phyloP scores from a whole-genome alignment of 1,284 basidiomycete genomes.

The Fomitopsis palustris region DNA sequence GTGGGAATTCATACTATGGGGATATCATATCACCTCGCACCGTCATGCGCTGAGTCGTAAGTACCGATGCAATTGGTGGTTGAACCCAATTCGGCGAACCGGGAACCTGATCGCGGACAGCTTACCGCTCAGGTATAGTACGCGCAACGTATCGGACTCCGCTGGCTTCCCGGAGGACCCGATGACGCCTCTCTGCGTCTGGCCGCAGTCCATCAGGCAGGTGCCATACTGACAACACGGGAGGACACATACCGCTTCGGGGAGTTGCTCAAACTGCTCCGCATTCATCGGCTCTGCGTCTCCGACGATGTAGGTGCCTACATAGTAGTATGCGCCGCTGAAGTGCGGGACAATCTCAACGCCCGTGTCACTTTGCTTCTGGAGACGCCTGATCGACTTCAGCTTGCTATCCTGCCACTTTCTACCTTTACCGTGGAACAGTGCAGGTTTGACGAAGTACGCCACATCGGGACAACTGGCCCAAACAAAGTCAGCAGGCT shows the following conservation, averaged over 20 bases:
- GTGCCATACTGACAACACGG: background rate
- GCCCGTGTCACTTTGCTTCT: background rate
- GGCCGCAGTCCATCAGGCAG: background rate
- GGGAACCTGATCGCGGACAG: conserved; percentile 4
- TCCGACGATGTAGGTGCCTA: conserved; percentile 3
- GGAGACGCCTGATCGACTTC: conserved; percentile 5
- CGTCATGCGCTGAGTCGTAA: background rate
- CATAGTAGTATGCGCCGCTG: conserved; percentile 6
- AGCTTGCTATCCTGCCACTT: conserved; percentile 1
- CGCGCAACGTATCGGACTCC: background rate
- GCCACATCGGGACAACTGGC: conserved; percentile 3
- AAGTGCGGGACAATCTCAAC: conserved; percentile 1
- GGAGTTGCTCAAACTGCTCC: conserved; percentile 3
- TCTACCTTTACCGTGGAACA: background rate
- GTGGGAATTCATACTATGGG: too few species aligned
- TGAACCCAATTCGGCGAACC: conserved; percentile 1
- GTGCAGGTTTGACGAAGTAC: conserved; percentile 4
- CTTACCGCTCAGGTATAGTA: conserved; percentile 1
- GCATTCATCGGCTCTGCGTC: background rate
- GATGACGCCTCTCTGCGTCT: conserved; percentile 1
- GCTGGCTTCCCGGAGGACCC: background rate
- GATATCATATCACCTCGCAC: background rate
- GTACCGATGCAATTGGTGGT: background rate
- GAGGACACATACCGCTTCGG: background rate
- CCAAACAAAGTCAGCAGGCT: conserved; percentile 5